Evolutionary conservation across 2,329 filamentous ascomycete genomes (phyloP), one percentile per base, ranked within the genome.

Genomic region (Paraconiothyrium sp.): DNA sequence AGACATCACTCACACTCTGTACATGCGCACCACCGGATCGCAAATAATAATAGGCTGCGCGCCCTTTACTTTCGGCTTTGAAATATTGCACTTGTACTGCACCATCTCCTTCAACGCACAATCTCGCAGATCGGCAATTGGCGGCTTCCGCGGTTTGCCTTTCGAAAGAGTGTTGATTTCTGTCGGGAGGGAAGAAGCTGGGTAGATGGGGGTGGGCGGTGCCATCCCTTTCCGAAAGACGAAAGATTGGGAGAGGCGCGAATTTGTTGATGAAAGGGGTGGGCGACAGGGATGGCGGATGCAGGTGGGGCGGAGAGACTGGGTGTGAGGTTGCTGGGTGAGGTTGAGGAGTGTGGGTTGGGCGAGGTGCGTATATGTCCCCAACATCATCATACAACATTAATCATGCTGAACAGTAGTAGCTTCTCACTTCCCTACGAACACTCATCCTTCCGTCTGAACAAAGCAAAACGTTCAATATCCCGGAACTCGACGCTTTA

Each of bases 81-180:
- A 78, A 10, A 87, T 77, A 71, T 87, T 83, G 76, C 88, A 90
- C 30, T 84, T 84, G 72, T 89, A 90, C 77, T 90, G 88, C 50
- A 86, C 78, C 75, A 90, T 76, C 72, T 89, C 86, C 67, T 86
- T 80, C 44, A 90, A 76, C 59, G 83, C 76, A 73, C 88, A 90
- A 54, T 85, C 78, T 57, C 79, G 74, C 6, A 90, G 79, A 35
- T 85, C 22, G 20, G 22, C 78, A 62, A 88, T 77, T 16, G 81
- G 77, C n/a, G 74, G 75, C 72, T 88, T 88, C 63, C 85, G 84
- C 54, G 78, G 75, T 71, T 85, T 82, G 79, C 78, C 85, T 65
- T 76, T 81, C 66, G 82, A 80, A 73, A 81, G 82, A 49, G 78
- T 80, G 67, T 88, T 84, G 66, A 89, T 76, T 64, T 82, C 81